Conservation (phyloP, 2,329 filamentous ascomycete genomes). For the Trichoderma sp. region DNA sequence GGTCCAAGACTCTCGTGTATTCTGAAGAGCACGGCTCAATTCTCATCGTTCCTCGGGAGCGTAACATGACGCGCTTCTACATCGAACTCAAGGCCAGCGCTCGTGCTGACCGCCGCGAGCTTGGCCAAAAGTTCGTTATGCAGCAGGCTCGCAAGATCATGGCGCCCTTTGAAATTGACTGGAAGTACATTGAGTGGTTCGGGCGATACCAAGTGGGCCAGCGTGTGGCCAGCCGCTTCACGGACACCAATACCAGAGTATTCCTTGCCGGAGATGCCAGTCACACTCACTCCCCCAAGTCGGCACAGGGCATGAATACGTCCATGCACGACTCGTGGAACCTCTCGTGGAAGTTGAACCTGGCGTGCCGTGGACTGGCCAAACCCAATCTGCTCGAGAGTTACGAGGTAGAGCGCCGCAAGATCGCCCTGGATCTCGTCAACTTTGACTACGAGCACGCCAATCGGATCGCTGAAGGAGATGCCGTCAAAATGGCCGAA, state of each 20-base stretch:
- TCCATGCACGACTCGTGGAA: slow-evolving; percentile 68
- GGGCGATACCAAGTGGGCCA: slow-evolving; percentile 65
- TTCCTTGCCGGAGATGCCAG: slow-evolving; percentile 71
- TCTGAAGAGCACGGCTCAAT: slow-evolving; percentile 59
- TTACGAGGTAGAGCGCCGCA: slow-evolving; percentile 57
- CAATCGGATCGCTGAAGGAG: slow-evolving; percentile 63
- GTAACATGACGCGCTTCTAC: slow-evolving; percentile 65
- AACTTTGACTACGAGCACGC: slow-evolving; percentile 64
- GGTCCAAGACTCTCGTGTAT: slow-evolving; percentile 62
- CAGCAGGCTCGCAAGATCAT: slow-evolving; percentile 66
- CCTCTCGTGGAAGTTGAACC: slow-evolving; percentile 60
- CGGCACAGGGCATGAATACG: slow-evolving; percentile 74
- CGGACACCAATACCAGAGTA: slow-evolving; percentile 58
- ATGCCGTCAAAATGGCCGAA: slow-evolving; percentile 64
- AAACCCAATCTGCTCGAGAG: slow-evolving; percentile 51
- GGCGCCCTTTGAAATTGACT: slow-evolving; percentile 67
- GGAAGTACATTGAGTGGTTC: slow-evolving; percentile 65
- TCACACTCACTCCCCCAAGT: slow-evolving; percentile 61
- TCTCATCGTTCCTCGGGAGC: slow-evolving; percentile 68
- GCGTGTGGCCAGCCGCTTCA: slow-evolving; percentile 62
- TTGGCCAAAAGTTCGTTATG: slow-evolving; percentile 67
- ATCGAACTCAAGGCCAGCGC: slow-evolving; percentile 60
- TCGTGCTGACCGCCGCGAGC: slow-evolving; percentile 61
- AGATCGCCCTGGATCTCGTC: slow-evolving; percentile 68
- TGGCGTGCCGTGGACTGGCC: slow-evolving; percentile 50